These are phyloP conservation scores for Alloascoidea africana DNA, from an alignment of 805 yeast genomes.

Conservation along the genomic window DNA sequence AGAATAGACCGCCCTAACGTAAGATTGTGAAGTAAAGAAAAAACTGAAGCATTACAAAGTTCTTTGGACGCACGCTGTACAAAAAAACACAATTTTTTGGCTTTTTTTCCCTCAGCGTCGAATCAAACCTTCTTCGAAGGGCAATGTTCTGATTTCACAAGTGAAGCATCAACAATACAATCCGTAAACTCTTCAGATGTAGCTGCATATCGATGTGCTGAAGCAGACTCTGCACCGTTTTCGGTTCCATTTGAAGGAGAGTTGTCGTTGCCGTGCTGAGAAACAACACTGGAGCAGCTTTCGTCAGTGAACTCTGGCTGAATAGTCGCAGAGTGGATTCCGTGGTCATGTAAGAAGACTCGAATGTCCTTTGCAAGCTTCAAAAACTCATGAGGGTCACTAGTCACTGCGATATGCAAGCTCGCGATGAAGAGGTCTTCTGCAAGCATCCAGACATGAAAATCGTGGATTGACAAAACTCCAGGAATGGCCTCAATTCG, in stretches of 20 bases:
- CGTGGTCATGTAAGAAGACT: constrained; percentile 64
- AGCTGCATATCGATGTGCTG: background rate
- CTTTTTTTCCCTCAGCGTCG: no score
- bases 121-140: background rate
- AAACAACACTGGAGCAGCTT: no score
- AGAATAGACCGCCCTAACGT: no score
- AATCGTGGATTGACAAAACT: constrained; percentile 79
- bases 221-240: background rate
- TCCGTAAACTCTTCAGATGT: background rate
- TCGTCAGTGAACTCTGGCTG: constrained; percentile 78
- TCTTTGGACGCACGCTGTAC: no score
- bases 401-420: constrained; percentile 64
- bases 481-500: constrained; percentile 57
- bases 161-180: background rate
- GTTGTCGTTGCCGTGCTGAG: no score
- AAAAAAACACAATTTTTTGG: no score
- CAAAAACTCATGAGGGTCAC: constrained; percentile 50
- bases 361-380: constrained; percentile 63
- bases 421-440: constrained; percentile 82
- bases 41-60: no score
- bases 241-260: background rate
- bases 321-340: constrained; percentile 86
- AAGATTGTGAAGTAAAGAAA: no score
- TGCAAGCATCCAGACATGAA: constrained; percentile 92
- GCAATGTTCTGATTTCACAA: background rate